A percentile compares a stretch with the other conserved stretches of the same genome.
phyloP scores from a whole-genome alignment of 352 stramenopile species.

The Elongisporangium undulatum region DNA sequence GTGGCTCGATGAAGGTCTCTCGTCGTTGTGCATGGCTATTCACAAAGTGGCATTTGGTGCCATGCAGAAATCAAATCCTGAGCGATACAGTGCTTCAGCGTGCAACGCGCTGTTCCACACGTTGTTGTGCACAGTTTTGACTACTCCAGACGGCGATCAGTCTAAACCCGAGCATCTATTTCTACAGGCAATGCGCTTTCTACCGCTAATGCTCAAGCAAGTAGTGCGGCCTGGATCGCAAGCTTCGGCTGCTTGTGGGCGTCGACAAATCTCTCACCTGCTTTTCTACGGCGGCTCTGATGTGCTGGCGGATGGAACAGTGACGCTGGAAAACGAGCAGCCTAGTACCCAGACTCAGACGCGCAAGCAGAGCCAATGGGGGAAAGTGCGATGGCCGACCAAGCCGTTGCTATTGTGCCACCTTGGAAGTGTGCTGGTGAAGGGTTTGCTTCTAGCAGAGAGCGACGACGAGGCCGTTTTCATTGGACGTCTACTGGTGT shows the following conservation, averaged over 20 bases:
- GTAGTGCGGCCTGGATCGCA: slow-evolving; percentile 26
- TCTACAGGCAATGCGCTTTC: slow-evolving; percentile 65
- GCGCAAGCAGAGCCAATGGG: slow-evolving; percentile 83
- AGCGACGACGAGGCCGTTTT: slow-evolving; percentile 53
- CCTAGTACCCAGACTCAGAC: slow-evolving; percentile 83
- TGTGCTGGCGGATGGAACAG: slow-evolving; percentile 55
- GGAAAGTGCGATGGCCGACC: slow-evolving; percentile 69
- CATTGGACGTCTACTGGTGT: slow-evolving; percentile 54
- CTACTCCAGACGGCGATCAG: slow-evolving; percentile 49
- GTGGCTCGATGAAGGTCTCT: slow-evolving; percentile 65
- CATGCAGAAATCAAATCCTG: slow-evolving; percentile 79
- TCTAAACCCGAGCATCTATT: slow-evolving; percentile 58
- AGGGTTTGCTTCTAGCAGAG: slow-evolving; percentile 57
- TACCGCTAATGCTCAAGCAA: slow-evolving; percentile 70
- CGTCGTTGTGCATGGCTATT: slow-evolving; percentile 81
- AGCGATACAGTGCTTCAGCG: slow-evolving; percentile 71
- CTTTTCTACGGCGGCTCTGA: slow-evolving; percentile 74
- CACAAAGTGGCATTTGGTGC: slow-evolving; percentile 79
- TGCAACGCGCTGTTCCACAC: slow-evolving; percentile 81
- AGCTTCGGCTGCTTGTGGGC: slow-evolving; percentile 18
- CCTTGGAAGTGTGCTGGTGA: slow-evolving; percentile 68
- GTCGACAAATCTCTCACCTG: slow-evolving; percentile 51
- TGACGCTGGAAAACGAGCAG: slow-evolving; percentile 71
- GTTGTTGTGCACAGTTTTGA: slow-evolving; percentile 70
- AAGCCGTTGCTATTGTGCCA: slow-evolving; percentile 75